Base-by-base conservation (phyloP, 257 asterid genomes). In the Solanum virginianum region DNA sequence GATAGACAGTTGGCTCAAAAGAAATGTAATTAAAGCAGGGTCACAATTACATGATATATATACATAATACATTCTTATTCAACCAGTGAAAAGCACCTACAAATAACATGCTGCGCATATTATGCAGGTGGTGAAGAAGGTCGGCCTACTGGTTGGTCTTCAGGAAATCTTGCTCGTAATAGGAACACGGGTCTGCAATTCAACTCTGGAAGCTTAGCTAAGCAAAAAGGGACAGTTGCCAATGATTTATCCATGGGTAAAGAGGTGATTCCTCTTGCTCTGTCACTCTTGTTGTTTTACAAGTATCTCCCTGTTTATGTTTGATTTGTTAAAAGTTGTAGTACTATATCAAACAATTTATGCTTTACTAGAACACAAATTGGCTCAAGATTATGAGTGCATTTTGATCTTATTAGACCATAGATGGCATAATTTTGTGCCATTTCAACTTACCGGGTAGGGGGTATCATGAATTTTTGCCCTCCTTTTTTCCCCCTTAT, bases 101-200 rank as follows among this genome's bases (percentile, higher is more conserved):
- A 60, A 57, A 80, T 57, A 41, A 45, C 88, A 62, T 55, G 81
- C 15, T 55, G 51, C 49, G 20, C 74, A 71, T 85, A 53, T 84
- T 77, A 8, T 85, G 68, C 91, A 96, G 98, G 98, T 84, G 94
- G 90, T 83, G 98, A 94, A 59, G 98, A 92, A 79, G 92, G 93
- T 80, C 91, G 85, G 85, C 89, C 90, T 22, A 82, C 88, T 68
- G 94, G 90, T 57, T 88, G 91, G 85, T 86, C 91, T 72, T 72
- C 88, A 10, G 92, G 88, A 54, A 92, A 89, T 90, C 89, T 89
- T 43, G 72, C 86, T 83, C 94, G 89, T 36, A 86, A 88, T 87
- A 88, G 93, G 88, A 92, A 86, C 85, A 3, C 90, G 14, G 91
- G 84, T 63, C 82, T 86, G 81, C 59, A 88, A 60, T 84, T 90